Evolutionary conservation across 2,329 filamentous ascomycete species (phyloP), one percentile per base, ranked within the genome.

Genomic region (Fusarium buharicum): DNA sequence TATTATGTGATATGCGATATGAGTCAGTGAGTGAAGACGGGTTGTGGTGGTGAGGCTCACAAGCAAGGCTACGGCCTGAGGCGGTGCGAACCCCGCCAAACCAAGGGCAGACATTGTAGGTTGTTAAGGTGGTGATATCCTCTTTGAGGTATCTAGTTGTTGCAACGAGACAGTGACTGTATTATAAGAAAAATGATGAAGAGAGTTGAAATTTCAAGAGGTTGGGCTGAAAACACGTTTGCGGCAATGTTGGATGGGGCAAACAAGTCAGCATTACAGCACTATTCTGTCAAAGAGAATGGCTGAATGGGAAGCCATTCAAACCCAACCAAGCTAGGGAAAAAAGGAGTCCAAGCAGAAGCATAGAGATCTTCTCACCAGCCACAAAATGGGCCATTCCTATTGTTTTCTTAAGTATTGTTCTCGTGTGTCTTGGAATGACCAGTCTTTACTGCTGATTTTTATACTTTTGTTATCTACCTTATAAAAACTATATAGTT

Each of bases 31-130:
- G 27, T 22, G 20, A 11, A 36, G 10, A 33, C 17, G 22, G 22
- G 39, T 50, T 10, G 34, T 6, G 33, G 39, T 31, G 44, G 40
- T 46, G 46, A 56, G 52, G 49, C 67, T 70, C 41, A 70, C 67
- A 58, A 70, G 39, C 46, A 70, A 64, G 45, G 46, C 63, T 36
- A 61, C 61, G 12, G 68, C 68, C 38, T 70, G 68, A 37, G 57
- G 47, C 39, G 68, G 50, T 36, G 67, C 49, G 34, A 71, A 70
- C 45, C 55, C 59, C 38, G 55, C 50, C 28, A 49, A 49, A 39
- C 44, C 53, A 34, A 51, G 30, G 31, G 20, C 43, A 55, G 56
- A 34, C 45, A 64, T 64, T 31, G 40, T 31, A 33, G 16, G 22
- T 20, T 28, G 52, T 22, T 39, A 60, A 27, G 38, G 41, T 38